Evolutionary conservation across 345 rosid species (phyloP), one percentile per base, ranked within the genome.

Genomic region (Turnera subulata): DNA sequence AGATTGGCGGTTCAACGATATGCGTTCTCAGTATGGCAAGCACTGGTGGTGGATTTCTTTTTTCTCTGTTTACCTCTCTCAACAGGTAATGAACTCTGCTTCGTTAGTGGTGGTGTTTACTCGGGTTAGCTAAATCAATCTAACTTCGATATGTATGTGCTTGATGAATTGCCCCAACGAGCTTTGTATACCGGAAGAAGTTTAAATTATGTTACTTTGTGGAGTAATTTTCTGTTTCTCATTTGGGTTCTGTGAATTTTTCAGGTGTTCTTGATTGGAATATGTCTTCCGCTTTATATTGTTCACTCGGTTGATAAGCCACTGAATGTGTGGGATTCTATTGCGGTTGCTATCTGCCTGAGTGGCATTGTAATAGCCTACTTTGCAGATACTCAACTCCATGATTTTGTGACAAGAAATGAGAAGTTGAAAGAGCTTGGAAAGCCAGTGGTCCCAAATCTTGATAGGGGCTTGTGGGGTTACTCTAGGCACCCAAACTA

Each of bases 1-100:
- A 48, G 99, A 93, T 65, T 93, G 99, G 99, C 73, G 99, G 49
- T 93, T 93, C 76, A 73, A 69, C 21, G 97, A 93, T 59, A 74
- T 93, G 85, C 66, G 94, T 20, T 65, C 67, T 18, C 89, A 89
- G 65, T 89, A 89, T 35, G 99, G 97, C 32, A 83, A 76, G 39
- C 80, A 79, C 24, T 93, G 98, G 98, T 86, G 94, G 89, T 92
- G 96, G 97, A 64, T 86, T 45, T 92, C 97, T 37, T 92, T 92
- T 74, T 89, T 93, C 63, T 73, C 95, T 15, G 86, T 93, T 33
- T 93, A 86, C 48, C 50, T 77, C 54, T 78, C 96, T n/a, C 96
- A 93, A 54, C 99, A 93, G 99, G 99, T 86, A 67, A 38, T 32
- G 23, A n/a, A n/a, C n/a, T n/a, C 8, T 29, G 35, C 1, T 0